phyloP scores from a whole-genome alignment of 163 green algal species.

The Prototheca wickerhamii region DNA sequence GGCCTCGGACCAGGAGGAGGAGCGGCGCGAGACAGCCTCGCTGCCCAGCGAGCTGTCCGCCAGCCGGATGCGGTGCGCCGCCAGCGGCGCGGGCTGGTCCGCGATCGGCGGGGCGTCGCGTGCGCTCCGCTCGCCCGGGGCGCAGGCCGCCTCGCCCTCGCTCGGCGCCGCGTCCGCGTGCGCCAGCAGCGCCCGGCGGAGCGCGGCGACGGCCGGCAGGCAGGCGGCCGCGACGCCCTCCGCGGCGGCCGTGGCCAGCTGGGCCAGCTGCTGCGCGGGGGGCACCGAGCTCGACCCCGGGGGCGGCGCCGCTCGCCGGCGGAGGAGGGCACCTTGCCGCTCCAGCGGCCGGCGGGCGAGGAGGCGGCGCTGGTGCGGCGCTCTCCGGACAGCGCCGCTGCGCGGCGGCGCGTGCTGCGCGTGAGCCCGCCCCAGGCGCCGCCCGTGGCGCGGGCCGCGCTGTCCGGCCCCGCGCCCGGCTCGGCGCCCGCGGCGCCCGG shows the following conservation, averaged over 20 bases:
- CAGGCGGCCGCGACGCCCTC: slow-evolving; percentile 33
- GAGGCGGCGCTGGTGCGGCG: too few relatives aligned
- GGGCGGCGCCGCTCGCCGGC: background rate
- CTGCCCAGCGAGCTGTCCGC: slow-evolving; percentile 17
- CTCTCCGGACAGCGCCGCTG: too few relatives aligned
- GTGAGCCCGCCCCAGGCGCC: background rate
- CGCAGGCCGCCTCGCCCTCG: background rate
- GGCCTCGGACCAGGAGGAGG: too few relatives aligned
- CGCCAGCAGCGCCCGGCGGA: slow-evolving; percentile 13
- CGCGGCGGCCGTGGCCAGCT: slow-evolving; percentile 27
- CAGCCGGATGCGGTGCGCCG: slow-evolving; percentile 23
- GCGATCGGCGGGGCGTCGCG: too few relatives aligned
- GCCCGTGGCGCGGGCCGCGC: background rate
- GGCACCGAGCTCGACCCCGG: background rate
- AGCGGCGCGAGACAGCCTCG: too few relatives aligned
- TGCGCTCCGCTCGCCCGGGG: too few relatives aligned
- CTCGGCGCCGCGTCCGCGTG: background rate
- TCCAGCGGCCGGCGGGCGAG: too few relatives aligned
- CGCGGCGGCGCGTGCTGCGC: background rate
- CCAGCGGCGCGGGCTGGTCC: slow-evolving; percentile 1
- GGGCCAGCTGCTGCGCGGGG: slow-evolving; percentile 15
- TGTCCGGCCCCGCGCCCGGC: too few relatives aligned
- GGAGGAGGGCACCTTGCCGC: background rate
- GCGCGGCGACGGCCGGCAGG: slow-evolving; percentile 26
- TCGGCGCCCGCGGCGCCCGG: too few relatives aligned